phyloP scores from a whole-genome alignment of 345 rosid genomes.

The Salix suchowensis region DNA sequence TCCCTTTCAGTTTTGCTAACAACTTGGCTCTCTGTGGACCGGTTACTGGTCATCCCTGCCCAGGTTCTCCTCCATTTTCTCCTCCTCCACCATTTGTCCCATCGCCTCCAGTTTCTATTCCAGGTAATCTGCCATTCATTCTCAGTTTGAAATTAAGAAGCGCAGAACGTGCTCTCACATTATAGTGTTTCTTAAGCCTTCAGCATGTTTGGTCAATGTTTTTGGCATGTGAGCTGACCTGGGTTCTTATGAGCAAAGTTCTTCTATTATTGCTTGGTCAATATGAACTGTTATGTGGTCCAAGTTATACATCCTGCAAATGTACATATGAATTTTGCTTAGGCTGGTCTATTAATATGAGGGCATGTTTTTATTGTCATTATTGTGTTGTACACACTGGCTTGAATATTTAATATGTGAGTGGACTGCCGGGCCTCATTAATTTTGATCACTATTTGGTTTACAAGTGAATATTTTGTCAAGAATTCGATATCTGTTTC shows the following conservation, averaged over 20 bases:
- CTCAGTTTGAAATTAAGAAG: background rate
- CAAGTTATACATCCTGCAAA: background rate
- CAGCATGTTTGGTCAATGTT: background rate
- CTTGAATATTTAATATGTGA: background rate
- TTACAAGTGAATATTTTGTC: background rate
- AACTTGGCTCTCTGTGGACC: constrained; percentile 93
- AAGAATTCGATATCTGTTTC: background rate
- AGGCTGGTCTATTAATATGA: background rate
- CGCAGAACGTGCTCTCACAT: background rate
- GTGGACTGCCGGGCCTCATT: background rate
- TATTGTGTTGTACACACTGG: background rate
- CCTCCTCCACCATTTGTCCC: constrained; percentile 99
- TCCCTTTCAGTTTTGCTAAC: constrained; percentile 82
- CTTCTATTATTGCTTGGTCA: background rate
- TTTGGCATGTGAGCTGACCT: background rate
- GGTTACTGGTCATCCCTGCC: constrained; percentile 90
- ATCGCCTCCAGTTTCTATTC: constrained; percentile 63
- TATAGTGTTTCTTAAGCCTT: background rate
- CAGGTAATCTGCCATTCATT: constrained; percentile 40
- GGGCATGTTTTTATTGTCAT: background rate
- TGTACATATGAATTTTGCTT: background rate
- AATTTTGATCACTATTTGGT: background rate
- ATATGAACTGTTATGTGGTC: background rate
- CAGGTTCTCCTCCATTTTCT: constrained; percentile 98
- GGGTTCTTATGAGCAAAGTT: background rate